Evolutionary conservation across 805 yeast genomes (phyloP).

Genomic region (Scheffersomyces amazonensis): DNA sequence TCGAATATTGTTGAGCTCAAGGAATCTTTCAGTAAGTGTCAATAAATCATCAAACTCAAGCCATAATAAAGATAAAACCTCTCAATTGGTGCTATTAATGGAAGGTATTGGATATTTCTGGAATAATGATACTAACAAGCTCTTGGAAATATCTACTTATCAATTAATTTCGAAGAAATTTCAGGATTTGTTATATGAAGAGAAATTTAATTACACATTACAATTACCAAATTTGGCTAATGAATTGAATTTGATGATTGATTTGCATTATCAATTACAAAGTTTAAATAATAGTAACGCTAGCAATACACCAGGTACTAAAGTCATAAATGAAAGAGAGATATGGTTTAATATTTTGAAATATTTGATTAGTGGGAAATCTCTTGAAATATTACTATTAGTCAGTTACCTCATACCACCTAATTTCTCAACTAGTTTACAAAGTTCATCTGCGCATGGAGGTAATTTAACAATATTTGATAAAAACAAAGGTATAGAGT

Average conservation of each 20-base stretch:
- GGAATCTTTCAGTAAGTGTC: slow-evolving; percentile 26
- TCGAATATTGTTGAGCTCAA: slow-evolving; percentile 34
- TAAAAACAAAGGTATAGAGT: slow-evolving; percentile 43
- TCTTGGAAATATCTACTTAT: slow-evolving; percentile 40
- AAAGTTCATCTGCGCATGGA: slow-evolving; percentile 34
- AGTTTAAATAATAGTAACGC: slow-evolving; percentile 22
- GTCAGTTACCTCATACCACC: slow-evolving; percentile 42
- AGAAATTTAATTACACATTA: slow-evolving; percentile 29
- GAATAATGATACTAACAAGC: slow-evolving; percentile 39
- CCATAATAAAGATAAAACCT: slow-evolving; percentile 5
- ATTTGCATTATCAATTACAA: slow-evolving; percentile 41
- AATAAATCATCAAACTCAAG: slow-evolving; percentile 10
- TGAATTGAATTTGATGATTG: slow-evolving; percentile 41
- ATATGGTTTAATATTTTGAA: slow-evolving; percentile 43
- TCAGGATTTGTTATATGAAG: slow-evolving; percentile 29
- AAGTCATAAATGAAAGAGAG: slow-evolving; percentile 29
- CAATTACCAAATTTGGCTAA: slow-evolving; percentile 34
- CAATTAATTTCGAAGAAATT: slow-evolving; percentile 35
- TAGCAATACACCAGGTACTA: slow-evolving; percentile 13
- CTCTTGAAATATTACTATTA: slow-evolving; percentile 37
- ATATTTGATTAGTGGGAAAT: slow-evolving; percentile 39
- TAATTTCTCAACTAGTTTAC: slow-evolving; percentile 34
- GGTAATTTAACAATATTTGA: slow-evolving; percentile 41
- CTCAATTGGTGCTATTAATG: slow-evolving; percentile 22
- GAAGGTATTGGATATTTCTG: slow-evolving; percentile 45